Base-by-base conservation (phyloP, 805 yeast genomes). In the Metschnikowia shivogae region DNA sequence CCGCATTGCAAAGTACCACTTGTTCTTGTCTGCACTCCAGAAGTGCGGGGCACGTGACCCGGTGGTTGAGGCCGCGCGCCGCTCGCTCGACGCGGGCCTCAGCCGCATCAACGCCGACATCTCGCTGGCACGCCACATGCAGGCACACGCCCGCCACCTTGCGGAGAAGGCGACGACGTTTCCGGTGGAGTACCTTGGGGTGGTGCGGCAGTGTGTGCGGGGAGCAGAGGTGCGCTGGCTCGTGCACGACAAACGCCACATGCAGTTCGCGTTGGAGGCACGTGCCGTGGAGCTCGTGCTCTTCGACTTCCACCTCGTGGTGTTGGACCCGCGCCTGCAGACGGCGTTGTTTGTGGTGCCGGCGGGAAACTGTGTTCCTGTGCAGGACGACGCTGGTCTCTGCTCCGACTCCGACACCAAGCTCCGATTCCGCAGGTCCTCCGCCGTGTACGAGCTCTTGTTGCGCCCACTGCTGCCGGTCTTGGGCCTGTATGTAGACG, bases 1-100 rank as follows among this genome's bases (percentile, higher is more conserved):
- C 9, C 42, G 54, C 4, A 42, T 52, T n/a, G 53, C 47, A 27
- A 48, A 51, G 46, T 51, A 51, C 47, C 36, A 37, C 27, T 39
- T 51, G 20, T 49, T 51, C 28, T 42, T 51, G n/a, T 27, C 33
- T 10, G 35, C 47, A 3, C 39, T 50, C 8, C 44, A 42, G 7
- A 43, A 41, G 13, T 20, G 42, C 11, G 22, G 36, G 4, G 43
- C 50, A 3, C 36, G 37, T 3, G 28, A 47, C 10, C 3, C 14
- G 6, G 29, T 14, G 8, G 17, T 43, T 8, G n/a, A 10, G 17
- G 33, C 30, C 8, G 53, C 52, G 26, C 27, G 42, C 29, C 34
- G 12, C n/a, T 22, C 22, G 6, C 44, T 47, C 14, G 45, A 42
- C 27, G 36, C 11, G 6, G 37, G 30, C 19, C 34, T 49, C 26